A percentile compares a stretch with the other conserved stretches of the same genome.
Conservation (phyloP, 345 rosid species). For the Alliaria petiolata region DNA sequence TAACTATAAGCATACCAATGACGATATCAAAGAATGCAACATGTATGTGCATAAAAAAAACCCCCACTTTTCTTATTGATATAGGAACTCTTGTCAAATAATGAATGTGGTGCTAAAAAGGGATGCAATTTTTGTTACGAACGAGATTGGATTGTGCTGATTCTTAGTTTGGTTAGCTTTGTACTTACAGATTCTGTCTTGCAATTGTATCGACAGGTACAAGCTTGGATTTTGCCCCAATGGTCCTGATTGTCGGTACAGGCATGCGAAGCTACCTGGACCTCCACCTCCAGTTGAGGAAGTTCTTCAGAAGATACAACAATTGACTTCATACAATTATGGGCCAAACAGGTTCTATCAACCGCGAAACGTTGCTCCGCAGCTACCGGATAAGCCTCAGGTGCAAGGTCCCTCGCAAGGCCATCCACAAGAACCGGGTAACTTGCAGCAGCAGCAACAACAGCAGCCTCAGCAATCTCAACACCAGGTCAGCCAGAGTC, state of each 20-base stretch:
- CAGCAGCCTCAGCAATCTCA: conserved; percentile 69
- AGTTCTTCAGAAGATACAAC: conserved; percentile 96
- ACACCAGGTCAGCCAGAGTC: conserved; percentile 61
- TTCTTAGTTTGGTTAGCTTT: neutral
- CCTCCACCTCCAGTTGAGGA: conserved; percentile 97
- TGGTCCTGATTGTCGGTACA: conserved; percentile 93
- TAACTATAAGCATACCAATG: conserved; percentile 93
- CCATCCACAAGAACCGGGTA: conserved; percentile 45
- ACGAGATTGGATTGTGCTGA: no score
- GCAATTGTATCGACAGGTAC: conserved; percentile 52
- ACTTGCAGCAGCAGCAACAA: conserved; percentile 48
- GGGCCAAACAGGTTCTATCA: conserved; percentile 75
- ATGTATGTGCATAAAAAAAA: conserved; percentile 46
- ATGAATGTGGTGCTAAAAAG: neutral
- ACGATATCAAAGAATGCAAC: conserved; percentile 98
- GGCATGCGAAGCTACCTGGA: conserved; percentile 92
- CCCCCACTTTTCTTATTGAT: neutral
- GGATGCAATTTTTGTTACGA: neutral
- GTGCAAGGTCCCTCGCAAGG: conserved; percentile 58
- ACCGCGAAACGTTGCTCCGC: conserved; percentile 55
- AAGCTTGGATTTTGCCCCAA: conserved; percentile 98
- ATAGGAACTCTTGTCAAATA: neutral
- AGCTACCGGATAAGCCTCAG: conserved; percentile 62
- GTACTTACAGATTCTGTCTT: neutral
- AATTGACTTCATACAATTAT: conserved; percentile 57